Percentiles rank a stretch among this genome's conserved stretches.
phyloP scores from a whole-genome alignment of 768 basidiomycete species.

The Termitomyces sp. region DNA sequence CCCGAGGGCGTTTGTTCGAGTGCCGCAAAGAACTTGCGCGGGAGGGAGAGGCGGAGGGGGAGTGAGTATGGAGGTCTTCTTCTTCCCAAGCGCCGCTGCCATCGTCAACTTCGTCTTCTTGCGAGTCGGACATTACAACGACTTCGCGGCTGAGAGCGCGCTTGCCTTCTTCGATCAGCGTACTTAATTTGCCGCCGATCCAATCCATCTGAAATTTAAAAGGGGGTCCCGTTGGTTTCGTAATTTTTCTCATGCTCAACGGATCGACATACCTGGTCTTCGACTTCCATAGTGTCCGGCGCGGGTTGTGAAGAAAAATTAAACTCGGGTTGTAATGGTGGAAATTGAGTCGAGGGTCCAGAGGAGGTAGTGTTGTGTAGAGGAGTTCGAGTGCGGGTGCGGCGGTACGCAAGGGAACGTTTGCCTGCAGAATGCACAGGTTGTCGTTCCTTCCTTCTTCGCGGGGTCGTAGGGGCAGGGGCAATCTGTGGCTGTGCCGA shows the following conservation, averaged over 20 bases:
- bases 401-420: not conserved
- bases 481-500: conserved; percentile 14
- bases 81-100: conserved; percentile 74
- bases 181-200: conserved; percentile 66
- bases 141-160: conserved; percentile 72
- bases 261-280: conserved; percentile 35
- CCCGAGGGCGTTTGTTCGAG: conserved; percentile 15
- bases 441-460: conserved; percentile 5
- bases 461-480: conserved; percentile 21
- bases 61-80: conserved; percentile 25
- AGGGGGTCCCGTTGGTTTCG: not conserved
- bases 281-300: conserved; percentile 30
- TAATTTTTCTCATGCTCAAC: not conserved
- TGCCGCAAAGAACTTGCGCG: conserved; percentile 21
- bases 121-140: conserved; percentile 68
- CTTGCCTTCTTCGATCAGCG: conserved; percentile 75
- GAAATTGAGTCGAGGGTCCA: conserved; percentile 9
- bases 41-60: conserved; percentile 16
- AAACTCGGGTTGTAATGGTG: conserved; percentile 34
- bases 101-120: conserved; percentile 75
- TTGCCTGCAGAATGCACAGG: not conserved
- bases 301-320: conserved; percentile 27
- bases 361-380: conserved; percentile 13
- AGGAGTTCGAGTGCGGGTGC: conserved; percentile 13
- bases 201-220: conserved; percentile 60